A percentile compares a stretch with the other conserved stretches of the same genome.
Evolutionary conservation across 192 early-diverging fungal genomes (phyloP).

Genomic region (Gaertneriomyces semiglobifer): DNA sequence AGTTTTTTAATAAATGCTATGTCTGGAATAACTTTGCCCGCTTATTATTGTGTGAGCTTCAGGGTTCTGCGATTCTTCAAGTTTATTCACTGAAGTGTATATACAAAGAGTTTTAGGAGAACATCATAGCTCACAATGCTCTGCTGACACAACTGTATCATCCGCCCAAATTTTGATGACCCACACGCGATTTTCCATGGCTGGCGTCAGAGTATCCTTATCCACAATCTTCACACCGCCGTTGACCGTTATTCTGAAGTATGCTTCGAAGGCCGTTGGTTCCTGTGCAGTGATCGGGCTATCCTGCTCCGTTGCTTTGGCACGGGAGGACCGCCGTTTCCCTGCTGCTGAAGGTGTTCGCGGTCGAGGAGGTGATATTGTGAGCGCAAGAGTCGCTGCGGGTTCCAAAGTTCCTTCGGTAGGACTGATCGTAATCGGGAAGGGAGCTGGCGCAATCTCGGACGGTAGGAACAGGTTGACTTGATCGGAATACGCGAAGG

Average conservation of each 20-base stretch:
- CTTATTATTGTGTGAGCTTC: no score
- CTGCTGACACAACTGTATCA: no score
- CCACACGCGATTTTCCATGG: conserved; percentile 31
- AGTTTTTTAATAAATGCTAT: no score
- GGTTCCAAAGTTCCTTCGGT: conserved; percentile 41
- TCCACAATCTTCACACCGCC: conserved; percentile 38
- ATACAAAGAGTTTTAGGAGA: no score
- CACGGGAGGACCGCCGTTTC: background rate
- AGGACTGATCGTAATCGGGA: conserved; percentile 23
- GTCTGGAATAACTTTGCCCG: no score
- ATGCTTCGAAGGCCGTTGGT: conserved; percentile 36
- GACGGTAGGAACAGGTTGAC: conserved; percentile 12
- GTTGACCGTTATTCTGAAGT: conserved; percentile 44
- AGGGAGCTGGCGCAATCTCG: background rate
- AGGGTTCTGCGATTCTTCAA: no score
- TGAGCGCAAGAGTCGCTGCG: conserved; percentile 27
- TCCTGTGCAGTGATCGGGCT: background rate
- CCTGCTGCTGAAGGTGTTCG: background rate
- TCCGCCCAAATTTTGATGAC: conserved; percentile 20
- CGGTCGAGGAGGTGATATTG: conserved; percentile 2
- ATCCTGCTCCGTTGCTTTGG: background rate
- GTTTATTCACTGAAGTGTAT: no score
- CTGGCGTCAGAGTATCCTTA: conserved; percentile 20
- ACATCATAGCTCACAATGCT: no score
- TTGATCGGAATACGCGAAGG: conserved; percentile 32